Conservation (phyloP, 352 stramenopile species). For the Phytophthora rubi region DNA sequence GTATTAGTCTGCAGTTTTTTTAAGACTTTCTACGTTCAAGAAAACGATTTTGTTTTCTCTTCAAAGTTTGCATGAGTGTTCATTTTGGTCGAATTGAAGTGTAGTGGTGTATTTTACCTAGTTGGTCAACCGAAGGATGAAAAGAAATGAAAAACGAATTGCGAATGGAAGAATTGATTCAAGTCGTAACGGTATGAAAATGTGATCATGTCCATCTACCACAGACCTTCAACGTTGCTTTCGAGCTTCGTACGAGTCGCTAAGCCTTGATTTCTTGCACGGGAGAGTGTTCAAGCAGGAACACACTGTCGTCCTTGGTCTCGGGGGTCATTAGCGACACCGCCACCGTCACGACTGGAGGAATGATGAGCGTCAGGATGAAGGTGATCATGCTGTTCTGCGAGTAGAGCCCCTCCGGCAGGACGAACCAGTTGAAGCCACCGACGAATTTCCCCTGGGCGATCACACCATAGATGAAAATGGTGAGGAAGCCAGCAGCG, state of each 20-base stretch:
- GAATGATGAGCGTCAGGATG: constrained; percentile 61
- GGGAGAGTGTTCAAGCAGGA: constrained; percentile 23
- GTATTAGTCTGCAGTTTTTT: no score
- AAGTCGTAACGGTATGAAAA: background rate
- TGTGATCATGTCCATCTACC: background rate
- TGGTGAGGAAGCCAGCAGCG: constrained; percentile 54
- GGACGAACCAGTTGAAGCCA: constrained; percentile 66
- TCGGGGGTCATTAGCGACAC: constrained; percentile 50
- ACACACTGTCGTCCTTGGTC: constrained; percentile 6
- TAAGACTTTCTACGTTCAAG: no score
- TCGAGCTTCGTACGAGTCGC: background rate
- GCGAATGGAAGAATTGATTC: background rate
- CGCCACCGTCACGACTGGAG: constrained; percentile 49
- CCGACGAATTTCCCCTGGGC: constrained; percentile 61
- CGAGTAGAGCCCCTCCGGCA: constrained; percentile 68
- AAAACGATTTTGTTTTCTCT: no score
- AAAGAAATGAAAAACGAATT: background rate
- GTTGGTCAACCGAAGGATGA: no score
- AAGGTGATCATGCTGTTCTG: constrained; percentile 74
- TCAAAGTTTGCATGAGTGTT: no score
- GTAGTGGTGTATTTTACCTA: no score
- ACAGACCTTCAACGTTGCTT: background rate
- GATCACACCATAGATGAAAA: constrained; percentile 61
- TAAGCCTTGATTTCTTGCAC: constrained; percentile 9
- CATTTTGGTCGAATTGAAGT: no score